Percentiles rank a stretch among this genome's conserved stretches.
Conservation (phyloP, 2,329 filamentous ascomycete species). For the Pleochaeta shiraiana region DNA sequence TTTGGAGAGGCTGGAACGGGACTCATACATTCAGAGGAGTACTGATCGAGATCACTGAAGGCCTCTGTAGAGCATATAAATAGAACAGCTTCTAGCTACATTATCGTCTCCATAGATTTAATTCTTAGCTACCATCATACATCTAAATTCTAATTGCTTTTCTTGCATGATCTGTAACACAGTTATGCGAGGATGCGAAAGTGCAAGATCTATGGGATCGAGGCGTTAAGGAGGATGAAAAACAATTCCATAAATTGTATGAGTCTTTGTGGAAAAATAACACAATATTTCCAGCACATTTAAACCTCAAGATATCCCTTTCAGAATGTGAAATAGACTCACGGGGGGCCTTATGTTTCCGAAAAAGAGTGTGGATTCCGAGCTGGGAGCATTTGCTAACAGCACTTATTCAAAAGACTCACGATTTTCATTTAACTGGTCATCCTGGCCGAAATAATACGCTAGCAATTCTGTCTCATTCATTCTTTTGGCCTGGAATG, state of each 20-base stretch:
- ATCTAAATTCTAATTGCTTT: too few relatives aligned
- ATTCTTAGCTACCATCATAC: too few relatives aligned
- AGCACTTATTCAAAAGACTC: too few relatives aligned
- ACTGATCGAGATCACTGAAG: too few relatives aligned
- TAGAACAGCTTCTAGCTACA: too few relatives aligned
- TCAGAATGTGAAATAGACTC: background rate
- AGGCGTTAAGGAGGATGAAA: background rate
- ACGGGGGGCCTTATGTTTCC: background rate
- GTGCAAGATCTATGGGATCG: background rate
- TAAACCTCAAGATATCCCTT: background rate
- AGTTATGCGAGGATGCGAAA: too few relatives aligned
- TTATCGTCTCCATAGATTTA: too few relatives aligned
- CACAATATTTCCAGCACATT: background rate
- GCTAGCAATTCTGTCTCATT: background rate
- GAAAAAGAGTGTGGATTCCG: constrained; percentile 3
- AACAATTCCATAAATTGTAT: background rate
- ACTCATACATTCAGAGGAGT: too few relatives aligned
- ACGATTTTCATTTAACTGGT: background rate
- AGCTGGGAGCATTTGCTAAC: background rate
- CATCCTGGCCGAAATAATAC: background rate
- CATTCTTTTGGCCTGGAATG: background rate
- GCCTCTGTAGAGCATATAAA: too few relatives aligned
- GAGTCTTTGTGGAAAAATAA: background rate
- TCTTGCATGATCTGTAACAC: too few relatives aligned
- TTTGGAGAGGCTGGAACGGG: too few relatives aligned